Percentiles rank a stretch among this genome's conserved stretches.
These are phyloP conservation scores for Pleomassaria siparia DNA, from an alignment of 2,329 filamentous ascomycete genomes.

Conservation along the genomic window DNA sequence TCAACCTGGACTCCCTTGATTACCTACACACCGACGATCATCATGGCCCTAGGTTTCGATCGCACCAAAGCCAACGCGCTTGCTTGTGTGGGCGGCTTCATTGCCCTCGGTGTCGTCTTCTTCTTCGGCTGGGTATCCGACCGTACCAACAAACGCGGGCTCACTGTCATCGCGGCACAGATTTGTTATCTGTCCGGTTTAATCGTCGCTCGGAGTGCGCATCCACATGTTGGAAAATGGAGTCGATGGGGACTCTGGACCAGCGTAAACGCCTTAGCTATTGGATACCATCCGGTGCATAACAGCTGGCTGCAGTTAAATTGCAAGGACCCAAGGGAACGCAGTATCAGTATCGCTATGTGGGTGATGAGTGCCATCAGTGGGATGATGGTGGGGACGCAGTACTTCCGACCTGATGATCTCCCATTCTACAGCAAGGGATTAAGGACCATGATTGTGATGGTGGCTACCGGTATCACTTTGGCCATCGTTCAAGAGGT, in stretches of 20 bases:
- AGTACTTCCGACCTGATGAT: constrained; percentile 51
- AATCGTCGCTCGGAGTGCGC: constrained; percentile 44
- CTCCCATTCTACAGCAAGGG: constrained; percentile 50
- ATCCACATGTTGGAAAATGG: constrained; percentile 52
- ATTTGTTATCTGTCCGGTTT: constrained; percentile 50
- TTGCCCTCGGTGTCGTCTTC: constrained; percentile 53
- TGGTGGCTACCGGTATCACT: constrained; percentile 47
- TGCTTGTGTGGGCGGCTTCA: constrained; percentile 43
- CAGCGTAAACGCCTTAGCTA: constrained; percentile 53
- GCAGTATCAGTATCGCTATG: constrained; percentile 55
- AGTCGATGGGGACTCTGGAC: constrained; percentile 56
- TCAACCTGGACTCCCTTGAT: constrained; percentile 56
- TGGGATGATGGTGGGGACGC: constrained; percentile 55
- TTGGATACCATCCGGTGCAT: constrained; percentile 57
- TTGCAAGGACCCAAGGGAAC: constrained; percentile 49
- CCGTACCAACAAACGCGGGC: constrained; percentile 47
- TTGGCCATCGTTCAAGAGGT: constrained; percentile 46
- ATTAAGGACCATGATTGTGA: constrained; percentile 49
- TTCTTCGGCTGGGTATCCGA: constrained; percentile 54
- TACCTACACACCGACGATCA: constrained; percentile 54
- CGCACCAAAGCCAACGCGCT: constrained; percentile 52
- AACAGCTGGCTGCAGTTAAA: constrained; percentile 58
- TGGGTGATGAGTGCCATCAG: constrained; percentile 56
- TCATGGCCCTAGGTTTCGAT: constrained; percentile 48
- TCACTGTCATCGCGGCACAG: constrained; percentile 49